Evolutionary conservation across 1,139 yeast genomes (phyloP), one percentile per base, ranked within the genome.

Genomic region (Candida sp.): DNA sequence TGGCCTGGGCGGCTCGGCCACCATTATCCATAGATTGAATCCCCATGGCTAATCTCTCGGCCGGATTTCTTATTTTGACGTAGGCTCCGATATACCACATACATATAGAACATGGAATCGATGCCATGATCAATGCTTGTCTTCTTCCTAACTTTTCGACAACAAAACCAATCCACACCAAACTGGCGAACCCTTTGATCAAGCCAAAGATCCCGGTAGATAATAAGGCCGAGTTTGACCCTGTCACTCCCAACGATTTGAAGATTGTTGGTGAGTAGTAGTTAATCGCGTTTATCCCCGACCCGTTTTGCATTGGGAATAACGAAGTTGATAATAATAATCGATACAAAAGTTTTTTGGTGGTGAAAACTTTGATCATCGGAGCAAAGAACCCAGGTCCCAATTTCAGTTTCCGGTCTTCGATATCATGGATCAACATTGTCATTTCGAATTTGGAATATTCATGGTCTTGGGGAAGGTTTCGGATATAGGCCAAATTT

Each of bases 151-250:
- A 55, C 34, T 54, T 50, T 54, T 77, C 82, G 23, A 77, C 75
- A 22, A 76, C 56, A 46, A 68, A 68, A 46, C 75, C 63, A 3
- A 77, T 72, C 70, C 77, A 70, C 11, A 67, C 45, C 19, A 76
- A 57, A 4, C 79, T 65, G 1, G 76, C 65, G 4, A 64, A 54
- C 6, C 75, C 72, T 50, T 79, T 78, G 36, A 75, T 62, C 29
- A 79, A 63, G 33, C 85, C 82, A 57, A 80, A 81, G 38, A 80
- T 69, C 45, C 85, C 85, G 4, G 86, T 81, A 11, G 83, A 75
- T 38, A 77, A 64, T 38, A 81, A 64, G 1, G 81, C 71, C 2
- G 82, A 71, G 41, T 60, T 58, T 4, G 62, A 45, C 1, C 68
- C 67, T 38, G 44, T 52, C 2, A 65, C 57, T 11, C 71, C 71